phyloP scores from a whole-genome alignment of 306 rosid species.

The Erythrophleum fordii region DNA sequence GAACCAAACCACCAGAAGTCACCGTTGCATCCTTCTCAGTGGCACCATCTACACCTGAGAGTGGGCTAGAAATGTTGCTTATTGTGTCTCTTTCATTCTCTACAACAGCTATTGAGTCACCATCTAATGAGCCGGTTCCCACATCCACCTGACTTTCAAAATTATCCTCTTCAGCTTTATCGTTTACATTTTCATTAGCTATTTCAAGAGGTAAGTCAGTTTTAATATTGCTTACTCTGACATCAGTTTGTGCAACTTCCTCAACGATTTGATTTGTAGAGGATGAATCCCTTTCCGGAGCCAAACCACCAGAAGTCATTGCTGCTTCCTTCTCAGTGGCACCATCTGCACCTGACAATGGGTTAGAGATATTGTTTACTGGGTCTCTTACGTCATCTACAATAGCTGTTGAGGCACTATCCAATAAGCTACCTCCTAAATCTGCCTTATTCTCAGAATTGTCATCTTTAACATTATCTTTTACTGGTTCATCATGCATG shows the following conservation, averaged over 20 bases:
- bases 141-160: conserved; percentile 45
- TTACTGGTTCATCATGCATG: conserved; percentile 46
- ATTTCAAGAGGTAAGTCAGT: conserved; percentile 48
- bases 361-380: conserved; percentile 37
- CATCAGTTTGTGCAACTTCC: conserved; percentile 50
- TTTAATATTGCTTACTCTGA: conserved; percentile 41
- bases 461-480: conserved; percentile 45
- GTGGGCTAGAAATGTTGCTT: conserved; percentile 39
- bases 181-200: conserved; percentile 44
- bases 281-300: conserved; percentile 42
- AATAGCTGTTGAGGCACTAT: conserved; percentile 44
- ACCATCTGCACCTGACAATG: conserved; percentile 37
- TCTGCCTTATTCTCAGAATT: conserved; percentile 41
- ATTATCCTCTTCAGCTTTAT: not conserved
- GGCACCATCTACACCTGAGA: conserved; percentile 35
- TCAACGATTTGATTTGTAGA: conserved; percentile 33
- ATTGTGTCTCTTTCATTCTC: conserved; percentile 39
- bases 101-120: conserved; percentile 42
- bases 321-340: conserved; percentile 49
- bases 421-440: too few species aligned
- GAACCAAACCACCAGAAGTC: conserved; percentile 46
- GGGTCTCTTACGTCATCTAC: conserved; percentile 41
- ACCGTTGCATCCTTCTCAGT: conserved; percentile 49
- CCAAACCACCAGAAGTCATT: conserved; percentile 45
- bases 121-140: conserved; percentile 44